Evolutionary conservation across 441 rosid genomes (phyloP).

Genomic region (Pelargonium australe): DNA sequence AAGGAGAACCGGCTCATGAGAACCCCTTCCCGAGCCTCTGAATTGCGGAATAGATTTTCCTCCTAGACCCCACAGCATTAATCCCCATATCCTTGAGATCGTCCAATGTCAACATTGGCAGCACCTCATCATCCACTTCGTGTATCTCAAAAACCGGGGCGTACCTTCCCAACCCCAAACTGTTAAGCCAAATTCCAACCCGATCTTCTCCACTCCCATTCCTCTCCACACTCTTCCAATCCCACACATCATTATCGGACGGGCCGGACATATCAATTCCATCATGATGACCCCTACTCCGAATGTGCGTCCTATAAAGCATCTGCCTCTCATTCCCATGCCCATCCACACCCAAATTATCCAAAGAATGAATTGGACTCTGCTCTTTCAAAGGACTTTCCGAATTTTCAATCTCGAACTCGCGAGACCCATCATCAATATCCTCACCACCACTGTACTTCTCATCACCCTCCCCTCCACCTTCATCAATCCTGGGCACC

Average conservation of each 20-base stretch:
- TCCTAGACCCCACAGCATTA: constrained; percentile 59
- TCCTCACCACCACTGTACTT: constrained; percentile 22
- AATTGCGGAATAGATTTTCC: constrained; percentile 53
- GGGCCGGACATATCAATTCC: constrained; percentile 15
- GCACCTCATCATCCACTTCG: constrained; percentile 58
- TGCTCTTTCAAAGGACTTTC: not conserved
- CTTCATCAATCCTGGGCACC: constrained; percentile 37
- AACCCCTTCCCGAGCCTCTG: constrained; percentile 55
- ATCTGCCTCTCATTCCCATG: constrained; percentile 31
- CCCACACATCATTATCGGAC: constrained; percentile 21
- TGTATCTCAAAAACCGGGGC: constrained; percentile 64
- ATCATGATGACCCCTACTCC: constrained; percentile 13
- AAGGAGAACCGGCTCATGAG: constrained; percentile 23
- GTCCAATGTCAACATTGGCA: constrained; percentile 61
- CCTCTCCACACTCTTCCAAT: constrained; percentile 20
- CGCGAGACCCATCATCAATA: constrained; percentile 29
- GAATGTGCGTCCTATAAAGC: constrained; percentile 18
- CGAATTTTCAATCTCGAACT: constrained; percentile 21
- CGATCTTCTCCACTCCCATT: constrained; percentile 29
- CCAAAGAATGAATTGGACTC: constrained; percentile 37
- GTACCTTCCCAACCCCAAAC: constrained; percentile 59
- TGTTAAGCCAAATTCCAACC: constrained; percentile 50
- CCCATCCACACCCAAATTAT: constrained; percentile 27
- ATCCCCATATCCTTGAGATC: constrained; percentile 76
- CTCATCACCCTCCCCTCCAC: constrained; percentile 28